These are phyloP conservation scores for Auxenochlorella pyrenoidosa DNA, from an alignment of 139 green algal species.

Conservation along the genomic window DNA sequence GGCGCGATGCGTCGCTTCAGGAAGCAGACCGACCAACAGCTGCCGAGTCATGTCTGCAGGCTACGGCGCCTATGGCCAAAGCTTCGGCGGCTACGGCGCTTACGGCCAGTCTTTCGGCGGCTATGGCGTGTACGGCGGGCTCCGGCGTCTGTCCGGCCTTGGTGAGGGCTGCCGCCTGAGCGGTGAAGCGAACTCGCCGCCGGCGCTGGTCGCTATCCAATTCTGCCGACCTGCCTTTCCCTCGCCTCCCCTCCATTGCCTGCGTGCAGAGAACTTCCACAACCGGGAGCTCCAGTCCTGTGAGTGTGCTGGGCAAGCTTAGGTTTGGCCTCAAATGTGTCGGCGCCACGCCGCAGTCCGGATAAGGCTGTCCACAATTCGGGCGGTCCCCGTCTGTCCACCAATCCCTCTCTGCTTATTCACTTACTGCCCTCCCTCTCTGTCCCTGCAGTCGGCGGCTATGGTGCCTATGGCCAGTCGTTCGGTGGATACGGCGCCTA, in stretches of 20 bases:
- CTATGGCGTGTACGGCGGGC: conserved; percentile 10
- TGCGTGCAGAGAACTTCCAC: background rate
- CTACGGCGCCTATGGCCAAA: background rate
- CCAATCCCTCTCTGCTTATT: background rate
- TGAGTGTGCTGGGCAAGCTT: background rate
- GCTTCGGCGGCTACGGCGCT: background rate
- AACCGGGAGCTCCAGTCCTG: background rate
- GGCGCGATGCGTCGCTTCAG: background rate
- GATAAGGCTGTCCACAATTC: too few relatives aligned
- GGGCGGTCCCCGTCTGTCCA: too few relatives aligned
- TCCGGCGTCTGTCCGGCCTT: background rate
- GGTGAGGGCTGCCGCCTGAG: background rate
- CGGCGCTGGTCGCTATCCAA: background rate
- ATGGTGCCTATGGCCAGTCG: background rate
- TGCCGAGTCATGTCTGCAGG: conserved; percentile 14
- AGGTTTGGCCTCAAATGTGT: too few relatives aligned
- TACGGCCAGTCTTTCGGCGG: background rate
- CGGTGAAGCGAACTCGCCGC: background rate
- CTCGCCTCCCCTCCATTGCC: background rate
- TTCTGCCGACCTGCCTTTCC: background rate
- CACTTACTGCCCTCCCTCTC: background rate
- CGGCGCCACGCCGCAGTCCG: too few relatives aligned
- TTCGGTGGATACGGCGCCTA: background rate
- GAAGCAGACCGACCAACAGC: conserved; percentile 5
- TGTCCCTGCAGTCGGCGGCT: background rate